Evolutionary conservation across 2,329 filamentous ascomycete genomes (phyloP).

Genomic region (Lasiodiplodia sp.): DNA sequence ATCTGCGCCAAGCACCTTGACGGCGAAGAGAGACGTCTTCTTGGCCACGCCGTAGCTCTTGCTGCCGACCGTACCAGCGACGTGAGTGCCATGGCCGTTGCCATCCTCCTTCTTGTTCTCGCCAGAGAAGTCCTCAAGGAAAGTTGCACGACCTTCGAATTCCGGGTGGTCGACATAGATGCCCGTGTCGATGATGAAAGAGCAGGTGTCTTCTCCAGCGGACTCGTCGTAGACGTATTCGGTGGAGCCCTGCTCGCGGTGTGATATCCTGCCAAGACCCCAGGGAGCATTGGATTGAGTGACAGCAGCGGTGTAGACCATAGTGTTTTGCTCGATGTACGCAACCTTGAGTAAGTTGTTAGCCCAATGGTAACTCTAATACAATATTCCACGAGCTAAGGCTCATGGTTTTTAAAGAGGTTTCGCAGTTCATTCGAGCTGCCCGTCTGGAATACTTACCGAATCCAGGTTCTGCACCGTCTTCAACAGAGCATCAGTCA

Average conservation of each 20-base stretch:
- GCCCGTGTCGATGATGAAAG: conserved; percentile 59
- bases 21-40: conserved; percentile 56
- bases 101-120: conserved; percentile 39
- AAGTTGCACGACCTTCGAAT: conserved; percentile 52
- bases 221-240: conserved; percentile 99
- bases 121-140: conserved; percentile 47
- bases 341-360: conserved; percentile 72
- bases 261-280: conserved; percentile 97
- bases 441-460: background rate
- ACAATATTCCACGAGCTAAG: background rate
- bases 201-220: conserved; percentile 62
- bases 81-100: conserved; percentile 59
- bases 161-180: conserved; percentile 54
- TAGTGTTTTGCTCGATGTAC: conserved; percentile 91
- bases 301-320: conserved; percentile 74
- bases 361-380: background rate
- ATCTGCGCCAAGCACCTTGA: conserved; percentile 59
- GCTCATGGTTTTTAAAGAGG: background rate
- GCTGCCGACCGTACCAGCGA: conserved; percentile 55
- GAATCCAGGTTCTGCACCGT: conserved; percentile 33
- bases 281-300: conserved; percentile 92
- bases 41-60: conserved; percentile 54
- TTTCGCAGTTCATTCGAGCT: background rate
- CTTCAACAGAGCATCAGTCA: conserved; percentile 41
- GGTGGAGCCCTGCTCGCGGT: conserved; percentile 91